Conservation (phyloP, 768 basidiomycete species). For the Paxillus rubicundulus region DNA sequence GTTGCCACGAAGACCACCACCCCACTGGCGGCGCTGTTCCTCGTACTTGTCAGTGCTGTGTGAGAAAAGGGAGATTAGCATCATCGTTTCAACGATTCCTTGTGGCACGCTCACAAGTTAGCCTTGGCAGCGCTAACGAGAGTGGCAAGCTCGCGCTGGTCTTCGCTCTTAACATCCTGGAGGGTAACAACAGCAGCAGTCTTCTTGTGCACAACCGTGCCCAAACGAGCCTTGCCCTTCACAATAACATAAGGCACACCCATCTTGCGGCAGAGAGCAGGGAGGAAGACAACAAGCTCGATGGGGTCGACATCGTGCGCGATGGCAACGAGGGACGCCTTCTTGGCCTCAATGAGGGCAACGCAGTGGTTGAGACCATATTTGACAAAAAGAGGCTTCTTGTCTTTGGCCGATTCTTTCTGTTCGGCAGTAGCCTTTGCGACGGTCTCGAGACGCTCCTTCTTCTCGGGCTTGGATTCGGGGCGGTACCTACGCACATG, state of each 20-base stretch:
- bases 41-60: slow-evolving; percentile 88
- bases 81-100: slow-evolving; percentile 1
- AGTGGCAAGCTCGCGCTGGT: slow-evolving; percentile 89
- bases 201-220: slow-evolving; percentile 98
- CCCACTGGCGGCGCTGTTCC: slow-evolving; percentile 89
- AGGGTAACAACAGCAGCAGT: slow-evolving; percentile 88
- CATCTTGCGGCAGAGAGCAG: slow-evolving; percentile 99
- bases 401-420: slow-evolving; percentile 74
- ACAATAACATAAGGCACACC: slow-evolving; percentile 98
- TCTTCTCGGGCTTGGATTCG: slow-evolving; percentile 96
- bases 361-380: slow-evolving; percentile 97
- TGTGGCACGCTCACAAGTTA: slow-evolving; percentile 74
- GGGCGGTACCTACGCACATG: slow-evolving; percentile 58
- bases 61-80: background rate
- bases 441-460: slow-evolving; percentile 78
- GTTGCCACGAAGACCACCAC: slow-evolving; percentile 93
- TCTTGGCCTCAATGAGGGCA: slow-evolving; percentile 95
- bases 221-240: slow-evolving; percentile 97
- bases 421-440: slow-evolving; percentile 79
- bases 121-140: slow-evolving; percentile 92
- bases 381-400: slow-evolving; percentile 95
- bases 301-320: slow-evolving; percentile 99
- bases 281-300: slow-evolving; percentile 97
- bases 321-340: slow-evolving; percentile 92
- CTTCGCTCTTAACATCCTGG: slow-evolving; percentile 94